These are phyloP conservation scores for Wickerhamomyces mucosus DNA, from an alignment of 805 yeast species.

Conservation along the genomic window DNA sequence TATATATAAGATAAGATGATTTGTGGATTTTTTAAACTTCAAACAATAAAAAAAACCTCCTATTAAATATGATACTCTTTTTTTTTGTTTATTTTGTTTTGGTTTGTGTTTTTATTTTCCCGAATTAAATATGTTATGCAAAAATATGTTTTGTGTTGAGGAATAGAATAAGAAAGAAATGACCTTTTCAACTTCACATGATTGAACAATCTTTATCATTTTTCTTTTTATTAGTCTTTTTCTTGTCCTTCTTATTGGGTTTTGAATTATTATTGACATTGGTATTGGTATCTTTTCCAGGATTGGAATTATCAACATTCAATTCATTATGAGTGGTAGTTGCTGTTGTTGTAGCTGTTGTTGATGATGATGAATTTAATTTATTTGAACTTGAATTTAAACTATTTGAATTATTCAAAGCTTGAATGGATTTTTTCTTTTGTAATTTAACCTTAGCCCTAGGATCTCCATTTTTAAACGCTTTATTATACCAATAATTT, in stretches of 20 bases:
- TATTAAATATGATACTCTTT: too few relatives aligned
- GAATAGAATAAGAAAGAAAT: too few relatives aligned
- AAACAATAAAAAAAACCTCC: too few relatives aligned
- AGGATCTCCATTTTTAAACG: constrained; percentile 52
- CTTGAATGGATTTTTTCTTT: constrained; percentile 3
- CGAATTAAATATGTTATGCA: too few relatives aligned
- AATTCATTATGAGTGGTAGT: constrained; percentile 1
- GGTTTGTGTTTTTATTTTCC: too few relatives aligned
- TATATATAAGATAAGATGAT: too few relatives aligned
- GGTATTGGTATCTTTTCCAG: neutral
- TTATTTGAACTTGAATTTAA: neutral
- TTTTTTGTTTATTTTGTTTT: too few relatives aligned
- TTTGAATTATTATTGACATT: constrained; percentile 1
- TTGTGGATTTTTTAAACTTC: too few relatives aligned
- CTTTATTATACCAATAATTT: constrained; percentile 64
- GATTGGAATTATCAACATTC: neutral
- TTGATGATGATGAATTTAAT: neutral
- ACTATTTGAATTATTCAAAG: neutral
- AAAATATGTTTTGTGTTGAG: too few relatives aligned
- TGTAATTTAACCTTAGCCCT: constrained; percentile 34
- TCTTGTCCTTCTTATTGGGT: constrained; percentile 4
- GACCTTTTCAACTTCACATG: constrained; percentile 10
- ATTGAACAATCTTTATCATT: constrained; percentile 16
- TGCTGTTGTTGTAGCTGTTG: neutral
- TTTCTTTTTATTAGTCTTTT: constrained; percentile 5